A percentile compares a stretch with the other conserved stretches of the same genome.
Conservation (phyloP, 306 rosid genomes). For the Lathyrus aphaca region DNA sequence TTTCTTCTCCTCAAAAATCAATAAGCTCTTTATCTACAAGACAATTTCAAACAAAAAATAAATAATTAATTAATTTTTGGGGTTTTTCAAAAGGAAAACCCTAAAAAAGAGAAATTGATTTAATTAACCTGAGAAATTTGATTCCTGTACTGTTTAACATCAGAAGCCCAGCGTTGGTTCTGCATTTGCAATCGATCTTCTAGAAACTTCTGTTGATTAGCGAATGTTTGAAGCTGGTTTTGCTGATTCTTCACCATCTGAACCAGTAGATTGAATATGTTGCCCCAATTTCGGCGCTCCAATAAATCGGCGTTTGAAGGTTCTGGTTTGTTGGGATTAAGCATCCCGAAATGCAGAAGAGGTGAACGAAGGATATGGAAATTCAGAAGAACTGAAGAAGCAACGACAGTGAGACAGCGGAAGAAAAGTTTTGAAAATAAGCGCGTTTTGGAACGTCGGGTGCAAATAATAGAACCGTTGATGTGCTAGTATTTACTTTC, state of each 20-base stretch:
- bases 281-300: slow-evolving; percentile 61
- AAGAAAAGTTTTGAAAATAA: slow-evolving; percentile 15
- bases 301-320: slow-evolving; percentile 34
- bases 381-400: slow-evolving; percentile 35
- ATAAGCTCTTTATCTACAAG: slow-evolving; percentile 54
- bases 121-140: slow-evolving; percentile 55
- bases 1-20: slow-evolving; percentile 51
- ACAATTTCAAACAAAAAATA: slow-evolving; percentile 33
- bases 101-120: slow-evolving; percentile 19
- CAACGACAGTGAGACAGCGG: slow-evolving; percentile 35
- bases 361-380: slow-evolving; percentile 8
- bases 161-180: slow-evolving; percentile 64
- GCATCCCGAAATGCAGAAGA: slow-evolving; percentile 47
- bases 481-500: not conserved
- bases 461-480: not conserved
- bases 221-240: slow-evolving; percentile 63
- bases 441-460: not conserved
- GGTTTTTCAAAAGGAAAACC: slow-evolving; percentile 27
- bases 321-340: slow-evolving; percentile 16
- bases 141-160: slow-evolving; percentile 49
- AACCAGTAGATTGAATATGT: slow-evolving; percentile 53
- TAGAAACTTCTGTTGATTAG: slow-evolving; percentile 54
- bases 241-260: slow-evolving; percentile 62
- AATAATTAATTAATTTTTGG: not conserved
- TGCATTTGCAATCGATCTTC: slow-evolving; percentile 59